A percentile compares a stretch with the other conserved stretches of the same genome.
These are phyloP conservation scores for Xenoacremonium recifei DNA, from an alignment of 2,329 filamentous ascomycete species.

Conservation along the genomic window DNA sequence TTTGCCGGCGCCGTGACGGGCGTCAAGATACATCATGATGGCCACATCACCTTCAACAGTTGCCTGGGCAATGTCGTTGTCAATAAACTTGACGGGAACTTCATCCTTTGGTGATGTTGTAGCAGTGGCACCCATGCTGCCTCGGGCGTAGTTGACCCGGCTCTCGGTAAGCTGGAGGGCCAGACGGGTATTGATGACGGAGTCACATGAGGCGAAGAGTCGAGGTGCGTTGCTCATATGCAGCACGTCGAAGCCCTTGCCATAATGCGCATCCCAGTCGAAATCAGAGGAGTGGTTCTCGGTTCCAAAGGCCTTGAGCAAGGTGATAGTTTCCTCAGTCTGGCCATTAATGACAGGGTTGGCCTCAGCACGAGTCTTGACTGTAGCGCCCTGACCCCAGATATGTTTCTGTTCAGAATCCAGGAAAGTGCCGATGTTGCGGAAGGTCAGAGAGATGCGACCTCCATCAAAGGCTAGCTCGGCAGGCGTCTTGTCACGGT, in stretches of 20 bases:
- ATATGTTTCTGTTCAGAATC: conserved; percentile 63
- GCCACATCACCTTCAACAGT: conserved; percentile 48
- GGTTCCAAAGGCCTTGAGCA: conserved; percentile 77
- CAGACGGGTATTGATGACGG: conserved; percentile 48
- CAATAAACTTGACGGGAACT: conserved; percentile 47
- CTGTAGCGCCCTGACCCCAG: conserved; percentile 87
- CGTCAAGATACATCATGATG: conserved; percentile 61
- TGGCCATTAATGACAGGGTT: conserved; percentile 67
- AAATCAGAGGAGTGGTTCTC: conserved; percentile 78
- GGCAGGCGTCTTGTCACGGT: conserved; percentile 62
- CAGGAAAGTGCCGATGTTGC: conserved; percentile 84
- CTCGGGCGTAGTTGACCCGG: conserved; percentile 45
- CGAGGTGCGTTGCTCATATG: conserved; percentile 57
- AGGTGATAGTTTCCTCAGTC: conserved; percentile 58
- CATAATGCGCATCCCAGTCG: conserved; percentile 75
- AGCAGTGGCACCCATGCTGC: conserved; percentile 32
- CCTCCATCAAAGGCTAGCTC: conserved; percentile 73
- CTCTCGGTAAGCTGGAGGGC: conserved; percentile 49
- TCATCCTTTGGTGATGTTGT: conserved; percentile 1
- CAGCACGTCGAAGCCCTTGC: conserved; percentile 78
- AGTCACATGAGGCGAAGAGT: conserved; percentile 49
- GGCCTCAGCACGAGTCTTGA: conserved; percentile 63
- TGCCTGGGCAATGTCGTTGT: conserved; percentile 51
- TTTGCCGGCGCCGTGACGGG: conserved; percentile 41
- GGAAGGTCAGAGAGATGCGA: conserved; percentile 90